Evolutionary conservation across 2,329 filamentous ascomycete species (phyloP).

Genomic region (Monosporascus sp.): DNA sequence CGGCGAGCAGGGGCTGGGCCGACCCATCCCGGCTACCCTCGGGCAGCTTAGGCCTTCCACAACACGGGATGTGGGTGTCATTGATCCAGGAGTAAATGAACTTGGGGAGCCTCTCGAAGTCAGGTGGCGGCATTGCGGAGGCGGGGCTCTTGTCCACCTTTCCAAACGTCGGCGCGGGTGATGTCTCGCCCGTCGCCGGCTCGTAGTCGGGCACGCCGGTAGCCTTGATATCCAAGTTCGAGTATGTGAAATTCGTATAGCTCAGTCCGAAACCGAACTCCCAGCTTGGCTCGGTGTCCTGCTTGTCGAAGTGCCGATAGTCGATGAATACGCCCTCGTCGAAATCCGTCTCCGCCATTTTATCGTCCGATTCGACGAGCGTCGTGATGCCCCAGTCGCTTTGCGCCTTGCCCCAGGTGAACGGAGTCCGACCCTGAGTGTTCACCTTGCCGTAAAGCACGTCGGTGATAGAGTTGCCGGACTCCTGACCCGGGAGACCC

Average conservation of each 20-base stretch:
- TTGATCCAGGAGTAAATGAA: conserved; percentile 70
- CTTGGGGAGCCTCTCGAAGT: conserved; percentile 44
- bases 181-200: conserved; percentile 56
- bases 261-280: conserved; percentile 77
- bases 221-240: conserved; percentile 53
- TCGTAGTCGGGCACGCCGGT: conserved; percentile 43
- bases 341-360: conserved; percentile 66
- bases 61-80: conserved; percentile 43
- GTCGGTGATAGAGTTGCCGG: conserved; percentile 71
- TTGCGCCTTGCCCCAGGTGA: conserved; percentile 66
- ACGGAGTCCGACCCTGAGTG: conserved; percentile 68
- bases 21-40: conserved; percentile 54
- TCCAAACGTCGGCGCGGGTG: conserved; percentile 57
- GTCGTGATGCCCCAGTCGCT: conserved; percentile 63
- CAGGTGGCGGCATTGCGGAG: conserved; percentile 38
- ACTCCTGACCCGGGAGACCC: conserved; percentile 74
- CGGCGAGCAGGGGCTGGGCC: conserved; percentile 48
- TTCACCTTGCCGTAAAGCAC: conserved; percentile 75
- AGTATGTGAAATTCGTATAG: conserved; percentile 75
- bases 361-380: conserved; percentile 58
- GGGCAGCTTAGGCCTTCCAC: conserved; percentile 41
- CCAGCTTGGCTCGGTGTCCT: conserved; percentile 61
- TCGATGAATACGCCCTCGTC: conserved; percentile 76
- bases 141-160: conserved; percentile 34
- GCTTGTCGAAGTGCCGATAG: conserved; percentile 68